Conservation (phyloP, 2,329 filamentous ascomycete genomes). For the Coniochaeta sp. region DNA sequence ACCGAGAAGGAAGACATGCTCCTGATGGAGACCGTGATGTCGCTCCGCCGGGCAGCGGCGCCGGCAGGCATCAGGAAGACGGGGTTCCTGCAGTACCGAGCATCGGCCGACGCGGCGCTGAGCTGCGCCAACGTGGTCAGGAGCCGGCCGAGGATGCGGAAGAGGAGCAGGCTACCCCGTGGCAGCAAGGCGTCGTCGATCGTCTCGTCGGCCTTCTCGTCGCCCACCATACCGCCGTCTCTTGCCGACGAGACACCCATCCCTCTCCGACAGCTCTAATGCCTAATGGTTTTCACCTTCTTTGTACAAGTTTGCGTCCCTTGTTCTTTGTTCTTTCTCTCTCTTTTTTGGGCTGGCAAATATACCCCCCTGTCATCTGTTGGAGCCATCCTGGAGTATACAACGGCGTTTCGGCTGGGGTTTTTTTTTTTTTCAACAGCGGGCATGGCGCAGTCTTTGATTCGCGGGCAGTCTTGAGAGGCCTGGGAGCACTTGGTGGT, state of each 20-base stretch:
- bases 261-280: background rate
- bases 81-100: conserved; percentile 16
- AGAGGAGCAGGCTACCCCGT: conserved; percentile 13
- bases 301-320: background rate
- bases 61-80: conserved; percentile 15
- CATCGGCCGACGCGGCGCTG: conserved; percentile 21
- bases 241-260: background rate
- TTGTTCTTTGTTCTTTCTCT: background rate
- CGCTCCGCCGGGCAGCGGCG: conserved; percentile 11
- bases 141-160: conserved; percentile 25
- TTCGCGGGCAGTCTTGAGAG: background rate
- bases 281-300: background rate
- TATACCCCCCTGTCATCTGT: background rate
- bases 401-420: background rate
- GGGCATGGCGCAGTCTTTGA: background rate
- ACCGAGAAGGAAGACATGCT: conserved; percentile 7
- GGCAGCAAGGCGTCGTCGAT: conserved; percentile 11
- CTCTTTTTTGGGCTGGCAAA: background rate
- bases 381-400: background rate
- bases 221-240: conserved; percentile 10
- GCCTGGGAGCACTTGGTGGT: background rate
- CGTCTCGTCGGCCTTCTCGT: conserved; percentile 3
- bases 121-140: conserved; percentile 23
- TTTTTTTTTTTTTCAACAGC: background rate
- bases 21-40: conserved; percentile 11